Base-by-base conservation (phyloP, 2,329 filamentous ascomycete species). In the Arthrinium phaeospermum region DNA sequence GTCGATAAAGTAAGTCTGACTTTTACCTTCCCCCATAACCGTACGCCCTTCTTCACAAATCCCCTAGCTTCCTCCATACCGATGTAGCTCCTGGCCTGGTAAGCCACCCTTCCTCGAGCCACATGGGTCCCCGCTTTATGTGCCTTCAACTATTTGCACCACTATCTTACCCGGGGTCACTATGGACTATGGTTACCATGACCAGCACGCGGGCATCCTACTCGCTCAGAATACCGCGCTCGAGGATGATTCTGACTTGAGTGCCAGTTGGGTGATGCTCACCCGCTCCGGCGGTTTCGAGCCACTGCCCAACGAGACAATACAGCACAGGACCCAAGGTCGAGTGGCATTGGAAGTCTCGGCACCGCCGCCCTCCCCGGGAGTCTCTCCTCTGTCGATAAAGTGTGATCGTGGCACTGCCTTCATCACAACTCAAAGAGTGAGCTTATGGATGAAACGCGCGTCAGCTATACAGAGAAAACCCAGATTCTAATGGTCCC, bases 231-330 rank as follows among this genome's bases (percentile, higher is more conserved):
- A 81, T 73, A 80, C 79, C 70, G 81, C 77, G 74, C 77, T 76
- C 67, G 80, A 82, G 74, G 79, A 82, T 72, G 82, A 88, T 80
- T 84, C 87, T 90, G 84, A 90, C 85, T 85, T 89, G 80, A 82
- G 82, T 77, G 82, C 84, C 80, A 91, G 89, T 78, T 98, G 96
- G 96, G 96, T 98, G 67, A 98, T 98, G 95, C 91, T 97, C 79
- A 91, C 92, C 79, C 89, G 92, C 79, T 81, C 85, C 53, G 86
- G 88, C 76, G 91, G 92, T 73, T 96, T 98, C 83, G 92, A 97
- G 80, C 94, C 93, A 79, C 90, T 98, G 67, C 93, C 94, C 64
- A 91, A 93, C 80, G 96, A 98, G 85, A 91, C 91, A 77, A 91
- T 94, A 74, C 88, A 97, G 73, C 94, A 93, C 83, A 93, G 91